phyloP scores from a whole-genome alignment of 495 filamentous ascomycete genomes.

The Xylaria cubensis region DNA sequence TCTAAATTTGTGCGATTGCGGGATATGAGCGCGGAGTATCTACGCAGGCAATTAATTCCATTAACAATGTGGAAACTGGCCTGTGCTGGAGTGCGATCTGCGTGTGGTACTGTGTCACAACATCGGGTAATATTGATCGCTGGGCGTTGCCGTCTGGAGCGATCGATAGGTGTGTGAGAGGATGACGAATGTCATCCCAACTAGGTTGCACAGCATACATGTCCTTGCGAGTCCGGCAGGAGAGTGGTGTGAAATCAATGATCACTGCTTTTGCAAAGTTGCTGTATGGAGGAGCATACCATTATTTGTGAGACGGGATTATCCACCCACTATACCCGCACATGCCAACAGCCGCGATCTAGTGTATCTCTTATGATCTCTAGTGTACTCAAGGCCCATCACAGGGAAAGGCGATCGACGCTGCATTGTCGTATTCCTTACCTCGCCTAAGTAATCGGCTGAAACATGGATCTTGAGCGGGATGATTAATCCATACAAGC shows the following conservation, averaged over 20 bases:
- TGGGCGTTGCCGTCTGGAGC: conserved; percentile 16
- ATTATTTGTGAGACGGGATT: not conserved
- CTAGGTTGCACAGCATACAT: conserved; percentile 9
- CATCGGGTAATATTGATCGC: conserved; percentile 9
- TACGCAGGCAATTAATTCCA: not conserved
- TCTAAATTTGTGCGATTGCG: not conserved
- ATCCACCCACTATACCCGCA: not conserved
- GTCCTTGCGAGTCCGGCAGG: not conserved
- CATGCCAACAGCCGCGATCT: conserved; percentile 1
- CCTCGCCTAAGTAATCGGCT: conserved; percentile 2
- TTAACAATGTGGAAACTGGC: not conserved
- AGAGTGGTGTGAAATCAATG: conserved; percentile 1
- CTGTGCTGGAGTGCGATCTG: conserved; percentile 4
- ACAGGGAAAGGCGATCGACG: not conserved
- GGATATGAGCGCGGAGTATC: not conserved
- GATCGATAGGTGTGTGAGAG: conserved; percentile 5
- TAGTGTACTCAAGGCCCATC: not conserved
- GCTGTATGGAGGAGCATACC: not conserved
- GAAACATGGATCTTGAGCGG: conserved; percentile 2
- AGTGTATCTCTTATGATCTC: not conserved
- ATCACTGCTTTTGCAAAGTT: not conserved
- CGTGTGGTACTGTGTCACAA: conserved; percentile 16
- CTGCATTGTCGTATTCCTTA: conserved; percentile 4
- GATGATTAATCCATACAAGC: not conserved
- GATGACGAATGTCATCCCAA: not conserved